Evolutionary conservation across 306 rosid genomes (phyloP).

Genomic region (Vigna radiata): DNA sequence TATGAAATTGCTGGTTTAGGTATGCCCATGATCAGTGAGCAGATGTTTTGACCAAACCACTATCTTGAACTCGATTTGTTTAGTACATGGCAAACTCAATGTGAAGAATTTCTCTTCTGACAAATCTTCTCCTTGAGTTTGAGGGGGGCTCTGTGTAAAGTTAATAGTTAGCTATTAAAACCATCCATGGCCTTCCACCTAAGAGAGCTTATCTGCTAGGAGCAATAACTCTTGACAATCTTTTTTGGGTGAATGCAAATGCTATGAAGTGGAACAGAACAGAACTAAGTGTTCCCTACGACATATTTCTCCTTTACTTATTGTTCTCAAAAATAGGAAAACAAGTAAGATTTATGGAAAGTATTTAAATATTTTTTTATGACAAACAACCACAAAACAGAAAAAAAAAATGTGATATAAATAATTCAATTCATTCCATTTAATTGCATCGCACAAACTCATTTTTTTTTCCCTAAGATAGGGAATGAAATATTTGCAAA

Average conservation of each 20-base stretch:
- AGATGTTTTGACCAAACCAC: too few relatives aligned
- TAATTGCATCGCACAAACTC: constrained; percentile 20
- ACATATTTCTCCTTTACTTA: background rate
- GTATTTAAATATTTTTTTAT: constrained; percentile 9
- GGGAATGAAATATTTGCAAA: background rate
- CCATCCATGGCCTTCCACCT: constrained; percentile 18
- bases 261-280: constrained; percentile 16
- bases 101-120: too few relatives aligned
- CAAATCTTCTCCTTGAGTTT: too few relatives aligned
- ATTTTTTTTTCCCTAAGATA: constrained; percentile 15
- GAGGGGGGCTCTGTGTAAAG: too few relatives aligned
- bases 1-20: too few relatives aligned
- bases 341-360: constrained; percentile 4
- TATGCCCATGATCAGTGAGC: too few relatives aligned
- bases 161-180: background rate
- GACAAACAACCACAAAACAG: constrained; percentile 28
- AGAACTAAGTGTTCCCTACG: background rate
- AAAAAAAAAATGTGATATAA: constrained; percentile 17
- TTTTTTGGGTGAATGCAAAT: constrained; percentile 17
- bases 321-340: constrained; percentile 10
- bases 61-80: too few relatives aligned
- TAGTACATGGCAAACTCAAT: too few relatives aligned
- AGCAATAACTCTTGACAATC: constrained; percentile 24
- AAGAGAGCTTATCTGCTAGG: constrained; percentile 24
- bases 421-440: constrained; percentile 29